phyloP scores from a whole-genome alignment of 805 yeast species.

The Isabelozyma gotoi region DNA sequence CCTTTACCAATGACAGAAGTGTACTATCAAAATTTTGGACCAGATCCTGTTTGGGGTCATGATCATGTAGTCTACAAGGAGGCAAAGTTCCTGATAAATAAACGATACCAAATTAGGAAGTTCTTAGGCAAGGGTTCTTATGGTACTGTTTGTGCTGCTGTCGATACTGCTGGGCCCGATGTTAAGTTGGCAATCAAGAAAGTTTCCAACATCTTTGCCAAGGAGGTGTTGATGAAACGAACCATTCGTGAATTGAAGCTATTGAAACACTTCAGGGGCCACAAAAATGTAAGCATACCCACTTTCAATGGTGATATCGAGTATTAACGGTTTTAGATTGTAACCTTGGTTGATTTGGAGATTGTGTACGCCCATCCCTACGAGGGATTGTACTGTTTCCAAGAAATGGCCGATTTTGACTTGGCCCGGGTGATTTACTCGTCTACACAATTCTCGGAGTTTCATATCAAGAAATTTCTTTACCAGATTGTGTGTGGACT shows the following conservation, averaged over 20 bases:
- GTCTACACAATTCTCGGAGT: slow-evolving; percentile 74
- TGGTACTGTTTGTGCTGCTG: slow-evolving; percentile 80
- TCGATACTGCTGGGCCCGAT: slow-evolving; percentile 39
- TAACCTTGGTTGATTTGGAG: slow-evolving; percentile 72
- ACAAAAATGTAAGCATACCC: slow-evolving; percentile 55
- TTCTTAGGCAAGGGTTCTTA: slow-evolving; percentile 83
- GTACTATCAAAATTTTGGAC: background rate
- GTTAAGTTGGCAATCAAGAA: slow-evolving; percentile 72
- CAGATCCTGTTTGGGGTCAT: background rate
- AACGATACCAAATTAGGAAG: slow-evolving; percentile 55
- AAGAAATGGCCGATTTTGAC: slow-evolving; percentile 82
- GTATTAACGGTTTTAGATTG: slow-evolving; percentile 40
- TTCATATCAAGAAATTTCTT: slow-evolving; percentile 71
- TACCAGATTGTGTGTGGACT: slow-evolving; percentile 86
- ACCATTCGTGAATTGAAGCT: slow-evolving; percentile 82
- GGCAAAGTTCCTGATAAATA: slow-evolving; percentile 61
- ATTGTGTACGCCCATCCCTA: slow-evolving; percentile 63
- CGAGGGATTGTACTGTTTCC: slow-evolving; percentile 87
- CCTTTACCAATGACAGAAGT: background rate
- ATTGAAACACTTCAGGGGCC: slow-evolving; percentile 83
- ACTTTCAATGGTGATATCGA: background rate
- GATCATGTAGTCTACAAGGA: slow-evolving; percentile 20
- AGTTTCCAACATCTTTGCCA: slow-evolving; percentile 66
- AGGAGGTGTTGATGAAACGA: slow-evolving; percentile 67
- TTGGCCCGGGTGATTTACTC: slow-evolving; percentile 79